Percentiles rank a stretch among this genome's conserved stretches.
These are phyloP conservation scores for Ajuga chamaepitys DNA, from an alignment of 257 asterid genomes.

Conservation along the genomic window DNA sequence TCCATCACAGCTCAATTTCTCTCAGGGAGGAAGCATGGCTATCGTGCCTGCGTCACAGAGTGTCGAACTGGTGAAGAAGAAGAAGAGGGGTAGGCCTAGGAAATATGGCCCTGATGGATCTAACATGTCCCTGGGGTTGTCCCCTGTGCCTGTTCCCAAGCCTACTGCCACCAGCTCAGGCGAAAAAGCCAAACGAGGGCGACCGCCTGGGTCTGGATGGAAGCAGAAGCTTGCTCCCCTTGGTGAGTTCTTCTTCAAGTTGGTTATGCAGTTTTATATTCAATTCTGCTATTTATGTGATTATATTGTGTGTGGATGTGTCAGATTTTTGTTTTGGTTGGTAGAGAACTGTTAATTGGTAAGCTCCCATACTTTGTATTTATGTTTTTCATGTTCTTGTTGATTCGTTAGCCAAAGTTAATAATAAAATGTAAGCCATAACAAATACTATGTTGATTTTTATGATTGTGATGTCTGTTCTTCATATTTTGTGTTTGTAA, in stretches of 20 bases:
- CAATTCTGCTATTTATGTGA: neutral
- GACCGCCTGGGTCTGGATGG: constrained; percentile 97
- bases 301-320: neutral
- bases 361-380: too few relatives aligned
- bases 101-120: constrained; percentile 88
- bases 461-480: neutral
- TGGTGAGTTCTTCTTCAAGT: constrained; percentile 36
- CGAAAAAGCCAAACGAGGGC: constrained; percentile 52
- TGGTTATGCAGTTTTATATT: neutral
- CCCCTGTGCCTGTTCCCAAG: constrained; percentile 51
- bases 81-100: constrained; percentile 95
- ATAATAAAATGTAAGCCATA: neutral
- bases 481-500: neutral
- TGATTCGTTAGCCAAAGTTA: neutral
- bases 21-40: constrained; percentile 37
- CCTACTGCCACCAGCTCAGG: constrained; percentile 42
- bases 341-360: neutral
- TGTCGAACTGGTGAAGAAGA: constrained; percentile 69
- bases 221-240: constrained; percentile 93
- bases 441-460: neutral
- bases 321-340: neutral
- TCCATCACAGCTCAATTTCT: constrained; percentile 37
- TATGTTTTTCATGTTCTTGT: neutral
- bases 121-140: constrained; percentile 55
- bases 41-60: constrained; percentile 32